These are phyloP conservation scores for Penicillium sp. DNA, from an alignment of 2,329 filamentous ascomycete species.

Conservation along the genomic window DNA sequence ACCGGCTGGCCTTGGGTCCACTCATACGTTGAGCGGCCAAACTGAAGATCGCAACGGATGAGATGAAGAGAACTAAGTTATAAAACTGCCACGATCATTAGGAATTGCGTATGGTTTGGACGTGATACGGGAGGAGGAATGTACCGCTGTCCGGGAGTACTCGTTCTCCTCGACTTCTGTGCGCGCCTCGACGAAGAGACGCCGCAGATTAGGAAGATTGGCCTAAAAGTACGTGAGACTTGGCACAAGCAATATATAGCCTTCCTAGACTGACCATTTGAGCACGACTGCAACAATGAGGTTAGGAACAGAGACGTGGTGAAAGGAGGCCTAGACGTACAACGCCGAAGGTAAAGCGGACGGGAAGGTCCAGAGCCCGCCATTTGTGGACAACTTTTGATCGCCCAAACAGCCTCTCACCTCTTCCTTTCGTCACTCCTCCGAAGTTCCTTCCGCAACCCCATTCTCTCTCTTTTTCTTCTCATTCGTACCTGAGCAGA, in stretches of 20 bases:
- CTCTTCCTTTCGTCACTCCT: slow-evolving; percentile 11
- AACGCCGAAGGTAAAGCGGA: slow-evolving; percentile 7
- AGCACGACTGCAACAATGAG: background rate
- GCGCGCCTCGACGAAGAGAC: slow-evolving; percentile 91
- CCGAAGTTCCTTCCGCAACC: slow-evolving; percentile 5
- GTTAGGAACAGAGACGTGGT: background rate
- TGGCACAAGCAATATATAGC: background rate
- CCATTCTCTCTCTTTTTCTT: slow-evolving; percentile 6
- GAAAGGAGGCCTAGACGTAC: background rate
- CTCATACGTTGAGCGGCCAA: slow-evolving; percentile 85
- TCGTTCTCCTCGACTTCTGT: slow-evolving; percentile 92
- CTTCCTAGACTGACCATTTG: slow-evolving; percentile 18
- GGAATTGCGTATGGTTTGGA: background rate
- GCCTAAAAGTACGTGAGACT: slow-evolving; percentile 30
- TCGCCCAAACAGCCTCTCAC: slow-evolving; percentile 24
- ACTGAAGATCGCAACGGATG: slow-evolving; percentile 92
- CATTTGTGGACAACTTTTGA: slow-evolving; percentile 36
- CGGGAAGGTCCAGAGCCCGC: slow-evolving; percentile 25
- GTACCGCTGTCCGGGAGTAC: slow-evolving; percentile 87
- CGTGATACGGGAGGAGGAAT: slow-evolving; percentile 33
- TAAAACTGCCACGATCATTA: slow-evolving; percentile 68
- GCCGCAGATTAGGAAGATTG: slow-evolving; percentile 83
- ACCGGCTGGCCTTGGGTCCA: slow-evolving; percentile 40
- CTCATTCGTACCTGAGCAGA: slow-evolving; percentile 1
- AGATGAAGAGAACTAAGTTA: slow-evolving; percentile 94